Conservation (phyloP, 2,329 filamentous ascomycete species). For the Tolypocladium ovalisporum region DNA sequence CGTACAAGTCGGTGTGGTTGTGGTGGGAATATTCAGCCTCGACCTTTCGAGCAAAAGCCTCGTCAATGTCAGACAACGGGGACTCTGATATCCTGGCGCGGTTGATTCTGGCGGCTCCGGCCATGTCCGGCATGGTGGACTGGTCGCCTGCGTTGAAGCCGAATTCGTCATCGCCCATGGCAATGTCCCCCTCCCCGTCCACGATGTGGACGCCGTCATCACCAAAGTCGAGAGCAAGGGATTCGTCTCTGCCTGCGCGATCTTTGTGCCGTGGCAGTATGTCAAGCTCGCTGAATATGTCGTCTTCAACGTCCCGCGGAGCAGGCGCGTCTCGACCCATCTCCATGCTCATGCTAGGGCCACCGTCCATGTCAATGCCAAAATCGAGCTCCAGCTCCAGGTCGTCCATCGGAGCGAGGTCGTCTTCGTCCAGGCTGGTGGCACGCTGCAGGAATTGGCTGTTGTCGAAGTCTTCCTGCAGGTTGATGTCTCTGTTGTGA, state of each 20-base stretch:
- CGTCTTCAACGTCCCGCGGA: constrained; percentile 55
- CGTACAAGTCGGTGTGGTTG: constrained; percentile 48
- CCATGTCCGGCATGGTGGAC: constrained; percentile 41
- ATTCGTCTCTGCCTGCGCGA: constrained; percentile 42
- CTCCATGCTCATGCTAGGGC: constrained; percentile 63
- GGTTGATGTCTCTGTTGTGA: constrained; percentile 54
- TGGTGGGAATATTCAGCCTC: constrained; percentile 45
- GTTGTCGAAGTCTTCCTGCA: constrained; percentile 58
- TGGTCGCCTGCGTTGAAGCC: constrained; percentile 51
- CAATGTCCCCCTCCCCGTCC: constrained; percentile 53
- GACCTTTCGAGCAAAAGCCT: constrained; percentile 47
- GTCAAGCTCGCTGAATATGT: constrained; percentile 56
- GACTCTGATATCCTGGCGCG: constrained; percentile 58
- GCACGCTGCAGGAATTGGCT: constrained; percentile 73
- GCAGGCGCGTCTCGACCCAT: constrained; percentile 76
- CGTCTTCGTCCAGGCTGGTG: constrained; percentile 47
- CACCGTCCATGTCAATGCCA: constrained; percentile 62
- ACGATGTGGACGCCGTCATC: constrained; percentile 47
- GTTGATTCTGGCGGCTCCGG: constrained; percentile 34
- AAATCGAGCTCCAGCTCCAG: constrained; percentile 66
- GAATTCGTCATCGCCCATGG: constrained; percentile 53
- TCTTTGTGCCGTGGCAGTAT: constrained; percentile 46
- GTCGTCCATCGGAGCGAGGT: constrained; percentile 48
- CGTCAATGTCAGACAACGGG: constrained; percentile 59
- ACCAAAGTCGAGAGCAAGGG: constrained; percentile 41